Conservation (phyloP, 108 stramenopile genomes). For the Conticribra guillardii region DNA sequence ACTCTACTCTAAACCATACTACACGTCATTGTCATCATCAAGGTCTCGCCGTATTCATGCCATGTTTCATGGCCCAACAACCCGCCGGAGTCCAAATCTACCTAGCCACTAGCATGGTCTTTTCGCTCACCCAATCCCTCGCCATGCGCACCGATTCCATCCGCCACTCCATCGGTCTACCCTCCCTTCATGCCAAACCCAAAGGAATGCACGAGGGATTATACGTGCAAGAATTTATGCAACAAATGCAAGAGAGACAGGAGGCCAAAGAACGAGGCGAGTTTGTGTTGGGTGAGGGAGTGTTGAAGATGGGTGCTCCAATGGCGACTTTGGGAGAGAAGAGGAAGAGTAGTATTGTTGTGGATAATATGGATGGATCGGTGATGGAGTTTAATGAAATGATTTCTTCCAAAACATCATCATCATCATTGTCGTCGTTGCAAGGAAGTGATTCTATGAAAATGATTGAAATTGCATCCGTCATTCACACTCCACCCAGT, state of each 20-base stretch:
- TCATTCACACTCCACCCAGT: slow-evolving; percentile 21
- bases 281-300: slow-evolving; percentile 42
- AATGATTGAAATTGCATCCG: slow-evolving; percentile 27
- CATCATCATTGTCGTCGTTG: not conserved
- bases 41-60: slow-evolving; percentile 85
- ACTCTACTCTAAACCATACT: too few relatives aligned
- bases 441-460: not conserved
- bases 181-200: slow-evolving; percentile 58
- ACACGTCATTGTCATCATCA: too few relatives aligned
- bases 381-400: not conserved
- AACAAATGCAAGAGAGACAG: slow-evolving; percentile 50
- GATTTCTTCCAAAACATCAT: not conserved
- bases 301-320: slow-evolving; percentile 55
- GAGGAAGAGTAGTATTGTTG: slow-evolving; percentile 42
- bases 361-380: not conserved
- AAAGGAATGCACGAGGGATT: slow-evolving; percentile 58
- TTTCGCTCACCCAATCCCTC: slow-evolving; percentile 71
- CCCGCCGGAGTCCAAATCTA: slow-evolving; percentile 86
- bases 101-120: slow-evolving; percentile 77
- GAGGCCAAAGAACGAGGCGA: slow-evolving; percentile 43
- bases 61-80: slow-evolving; percentile 80
- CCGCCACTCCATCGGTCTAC: slow-evolving; percentile 63
- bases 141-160: slow-evolving; percentile 71
- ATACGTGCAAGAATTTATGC: slow-evolving; percentile 73
- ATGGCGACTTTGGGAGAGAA: slow-evolving; percentile 50